phyloP scores from a whole-genome alignment of 164 flowering plant genomes.

The grape (Vitis vinifera) region ASM3070453v1 NC_081808.1:12313501-12314000 shows the following conservation, averaged over 20 bases:
- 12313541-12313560: too few relatives aligned
- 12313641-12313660: conserved; percentile 71
- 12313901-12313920: too few relatives aligned
- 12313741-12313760: background rate
- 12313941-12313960: background rate
- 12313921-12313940: background rate
- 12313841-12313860: background rate
- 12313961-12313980: background rate
- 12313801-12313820: background rate
- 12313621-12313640: conserved; percentile 64
- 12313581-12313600: too few relatives aligned
- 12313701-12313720: conserved; percentile 71
- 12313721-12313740: conserved; percentile 55
- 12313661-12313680: conserved; percentile 67
- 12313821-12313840: background rate
- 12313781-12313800: conserved; percentile 4
- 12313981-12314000: background rate
- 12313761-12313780: background rate
- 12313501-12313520: too few relatives aligned
- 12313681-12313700: conserved; percentile 74
- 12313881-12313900: too few relatives aligned
- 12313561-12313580: too few relatives aligned
- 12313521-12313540: too few relatives aligned
- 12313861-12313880: too few relatives aligned
- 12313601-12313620: conserved; percentile 16